Evolutionary conservation across 441 rosid species (phyloP), one percentile per base, ranked within the genome.

Genomic region (Brassica balearica): DNA sequence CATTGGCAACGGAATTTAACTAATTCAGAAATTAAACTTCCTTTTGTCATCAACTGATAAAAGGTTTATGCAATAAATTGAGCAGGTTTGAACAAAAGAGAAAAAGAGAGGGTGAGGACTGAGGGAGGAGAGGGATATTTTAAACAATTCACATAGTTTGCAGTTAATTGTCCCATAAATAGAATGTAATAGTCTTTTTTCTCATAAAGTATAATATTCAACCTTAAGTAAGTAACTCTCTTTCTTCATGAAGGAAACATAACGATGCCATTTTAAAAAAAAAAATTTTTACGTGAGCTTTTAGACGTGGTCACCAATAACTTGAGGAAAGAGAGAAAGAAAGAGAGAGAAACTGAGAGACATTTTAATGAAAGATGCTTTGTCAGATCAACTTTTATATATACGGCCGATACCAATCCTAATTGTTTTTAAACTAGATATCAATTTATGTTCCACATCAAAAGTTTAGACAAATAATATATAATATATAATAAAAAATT

Each of bases 281-380:
- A 22, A 22, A 22, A 22, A 2, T 0, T 17, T 78, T 48, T 68
- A 62, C 34, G 61, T 51, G 27, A 67, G 77, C 77, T 67, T 78
- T 78, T 2, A 15, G 59, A 56, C 8, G 72, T 72, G 68, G 77
- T 72, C 77, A 78, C 77, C 77, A 58, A 72, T 78, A 25, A 32
- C 29, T 59, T 2, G 22, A 25, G 56, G 36, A 60, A 27, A 56
- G 71, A 65, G n/a, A 62, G 55, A 46, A 15, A 69, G 9, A 22
- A 17, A 43, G 4, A 41, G 51, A 43, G 51, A 53, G 59, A 15
- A 53, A 14, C 20, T 6, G 59, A 15, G 6, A 15, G 22, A 53
- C 22, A 15, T 53, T 46, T 17, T 15, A 60, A 41, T 48, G 41
- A 72, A 58, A 78, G 73, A 60, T 67, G 77, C 73, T 78, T 67